Base-by-base conservation (phyloP, 805 yeast genomes). In the Lipomyces anomalus region DNA sequence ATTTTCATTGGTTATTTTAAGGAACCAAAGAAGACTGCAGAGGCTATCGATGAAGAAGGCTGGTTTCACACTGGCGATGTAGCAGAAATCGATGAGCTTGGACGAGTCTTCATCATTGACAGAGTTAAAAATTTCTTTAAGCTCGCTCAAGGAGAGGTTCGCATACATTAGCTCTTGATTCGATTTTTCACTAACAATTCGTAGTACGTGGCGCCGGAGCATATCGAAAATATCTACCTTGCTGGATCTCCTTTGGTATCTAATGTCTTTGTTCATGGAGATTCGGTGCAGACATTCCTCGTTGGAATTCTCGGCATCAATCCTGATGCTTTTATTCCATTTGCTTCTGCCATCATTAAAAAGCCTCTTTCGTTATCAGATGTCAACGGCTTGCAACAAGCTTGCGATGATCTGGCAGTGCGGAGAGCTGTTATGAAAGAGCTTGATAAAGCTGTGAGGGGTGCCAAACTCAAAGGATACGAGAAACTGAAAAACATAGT, bases 121-220 rank as follows among this genome's bases (percentile, higher is more conserved):
- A 71, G 92, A 50, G 87, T 83, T 33, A 83, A 83, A 68, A 84
- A 83, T 65, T 82, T 83, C 66, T 83, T 82, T 71, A 83, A 83
- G 54, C 61, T 77, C 43, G 68, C 80, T 2, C 82, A 77, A 59
- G 82, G 82, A 40, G 81, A 77, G n/a, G n/a, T n/a, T n/a, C n/a
- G n/a, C n/a, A n/a, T n/a, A n/a, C n/a, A n/a, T n/a, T n/a, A n/a
- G n/a, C n/a, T n/a, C n/a, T n/a, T n/a, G n/a, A n/a, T n/a, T n/a
- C n/a, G n/a, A n/a, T n/a, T n/a, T n/a, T n/a, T n/a, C n/a, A n/a
- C n/a, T n/a, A n/a, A n/a, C n/a, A n/a, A n/a, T n/a, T n/a, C n/a
- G n/a, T n/a, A n/a, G 64, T 83, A 82, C 62, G 75, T 83, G 44
- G 82, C 87, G 0, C 84, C 87, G 17, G 92, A 83, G 58, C 80